Evolutionary conservation across 371 early-diverging fungal species (phyloP), one percentile per base, ranked within the genome.

Genomic region (Mucor racemosus): DNA sequence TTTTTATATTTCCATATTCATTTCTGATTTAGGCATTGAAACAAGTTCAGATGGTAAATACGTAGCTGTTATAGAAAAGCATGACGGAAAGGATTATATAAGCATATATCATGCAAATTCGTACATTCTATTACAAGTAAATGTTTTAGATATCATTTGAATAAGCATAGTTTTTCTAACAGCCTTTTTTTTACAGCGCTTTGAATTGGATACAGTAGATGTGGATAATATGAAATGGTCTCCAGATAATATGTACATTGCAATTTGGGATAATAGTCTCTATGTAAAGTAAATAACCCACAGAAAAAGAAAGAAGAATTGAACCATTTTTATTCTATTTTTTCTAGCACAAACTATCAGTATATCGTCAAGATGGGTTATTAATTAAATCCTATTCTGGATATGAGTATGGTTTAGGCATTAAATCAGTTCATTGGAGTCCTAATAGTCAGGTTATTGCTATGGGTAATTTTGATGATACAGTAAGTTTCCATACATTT

Each of bases 231-330:
- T 95, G 7, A 73, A 76, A 48, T 95, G 95, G 95, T 95, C 95
- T 7, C 95, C 95, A 5, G 88, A 95, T 69, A 93, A 95, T 33
- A 79, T 84, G 58, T 92, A 76, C 59, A 76, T 96, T 39, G 91
- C 83, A 1, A 89, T 84, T 6, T 93, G 91, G 91, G 94, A 95
- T 53, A 76, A 75, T 42, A 76, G 76, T 33, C 50, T 84, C 39
- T 75, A 82, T 64, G 85, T 86, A 75, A 26, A 26, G 26, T 26
- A 26, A 26, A 26, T 26, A 74, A 75, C 70, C 1, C 5, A 17
- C 0, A n/a, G n/a, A 7, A 15, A 17, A 15, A 44, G 7, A 7
- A 7, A 15, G n/a, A 44, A 8, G 17, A 7, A n/a, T 17, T 1
- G 7, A 7, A 8, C 17, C 44, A 44, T 44, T n/a, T 44, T 15